Base-by-base conservation (phyloP, 2,329 filamentous ascomycete genomes). In the Acrocalymma vagum region DNA sequence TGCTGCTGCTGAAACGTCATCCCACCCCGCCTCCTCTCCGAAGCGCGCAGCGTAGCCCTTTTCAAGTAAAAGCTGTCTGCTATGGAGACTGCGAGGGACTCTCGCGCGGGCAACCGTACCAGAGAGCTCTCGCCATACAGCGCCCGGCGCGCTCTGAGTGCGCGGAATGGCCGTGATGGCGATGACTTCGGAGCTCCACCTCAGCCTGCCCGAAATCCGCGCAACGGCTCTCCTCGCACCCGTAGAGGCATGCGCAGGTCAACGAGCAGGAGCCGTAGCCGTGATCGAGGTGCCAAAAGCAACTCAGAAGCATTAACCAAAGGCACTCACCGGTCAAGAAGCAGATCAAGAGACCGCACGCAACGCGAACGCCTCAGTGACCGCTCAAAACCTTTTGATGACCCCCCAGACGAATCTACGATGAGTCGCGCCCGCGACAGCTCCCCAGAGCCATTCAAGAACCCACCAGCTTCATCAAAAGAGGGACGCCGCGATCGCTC, bases 61-160 rank as follows among this genome's bases (percentile, higher is more conserved):
- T 35, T 23, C 15, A 16, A 15, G 18, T 39, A 27, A 45, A 21
- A 30, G 37, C 37, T 38, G 25, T 14, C 29, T n/a, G 29, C 32
- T 18, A 18, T 29, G 33, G 18, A 32, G 26, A 13, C 43, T 33
- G 28, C 30, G 16, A 16, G 9, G 14, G 17, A 32, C 29, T 32
- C 29, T 17, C 9, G 31, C n/a, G 17, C n/a, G n/a, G 13, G n/a
- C n/a, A n/a, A n/a, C n/a, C 10, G 22, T 14, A 17, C 22, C 15
- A 58, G 61, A 41, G 62, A 64, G 16, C 45, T 65, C 37, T 67
- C 65, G 25, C 62, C 62, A 15, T 64, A 55, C 48, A 67, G 64
- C 42, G 58, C 60, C 23, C 51, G 64, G 24, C 56, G 54, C 21
- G 53, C 64, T 28, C 38, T 67, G 41, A 67, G 56, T 20, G 50